These are phyloP conservation scores for Coelastrella sp. DNA, from an alignment of 139 green algal species.

Conservation along the genomic window DNA sequence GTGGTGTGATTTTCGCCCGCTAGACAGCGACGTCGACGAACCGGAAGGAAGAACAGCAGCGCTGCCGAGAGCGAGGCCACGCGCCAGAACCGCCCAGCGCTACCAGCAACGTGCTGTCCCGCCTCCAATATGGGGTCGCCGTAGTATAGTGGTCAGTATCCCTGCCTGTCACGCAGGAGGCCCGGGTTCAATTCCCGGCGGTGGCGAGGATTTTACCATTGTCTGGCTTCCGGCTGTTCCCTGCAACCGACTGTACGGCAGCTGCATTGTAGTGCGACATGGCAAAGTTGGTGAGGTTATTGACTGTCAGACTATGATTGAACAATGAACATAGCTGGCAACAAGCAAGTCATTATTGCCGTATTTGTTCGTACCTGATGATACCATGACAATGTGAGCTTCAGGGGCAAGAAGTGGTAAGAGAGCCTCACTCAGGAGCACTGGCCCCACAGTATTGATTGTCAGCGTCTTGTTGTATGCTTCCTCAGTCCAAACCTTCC, in stretches of 20 bases:
- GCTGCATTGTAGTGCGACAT: not conserved
- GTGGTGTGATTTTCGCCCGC: too few relatives aligned
- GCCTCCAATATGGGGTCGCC: not conserved
- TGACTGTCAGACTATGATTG: too few relatives aligned
- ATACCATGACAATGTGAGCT: constrained; percentile 42
- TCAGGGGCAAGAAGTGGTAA: constrained; percentile 28
- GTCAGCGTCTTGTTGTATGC: constrained; percentile 15
- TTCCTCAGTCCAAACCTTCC: not conserved
- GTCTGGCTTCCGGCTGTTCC: too few relatives aligned
- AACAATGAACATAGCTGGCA: too few relatives aligned
- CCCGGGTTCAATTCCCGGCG: not conserved
- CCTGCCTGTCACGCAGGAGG: not conserved
- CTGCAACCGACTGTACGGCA: too few relatives aligned
- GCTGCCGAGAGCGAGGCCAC: too few relatives aligned
- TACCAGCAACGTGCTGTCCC: not conserved
- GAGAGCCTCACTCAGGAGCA: constrained; percentile 22
- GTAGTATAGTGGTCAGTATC: not conserved
- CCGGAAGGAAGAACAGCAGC: too few relatives aligned
- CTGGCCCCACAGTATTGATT: constrained; percentile 12
- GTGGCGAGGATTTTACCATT: not conserved
- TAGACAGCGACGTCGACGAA: too few relatives aligned
- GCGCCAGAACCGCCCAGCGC: not conserved
- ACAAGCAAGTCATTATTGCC: too few relatives aligned
- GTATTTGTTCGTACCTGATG: constrained; percentile 29
- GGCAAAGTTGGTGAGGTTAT: not conserved